Evolutionary conservation across 768 basidiomycete species (phyloP).

Genomic region (Termitomyces eurrhizus): DNA sequence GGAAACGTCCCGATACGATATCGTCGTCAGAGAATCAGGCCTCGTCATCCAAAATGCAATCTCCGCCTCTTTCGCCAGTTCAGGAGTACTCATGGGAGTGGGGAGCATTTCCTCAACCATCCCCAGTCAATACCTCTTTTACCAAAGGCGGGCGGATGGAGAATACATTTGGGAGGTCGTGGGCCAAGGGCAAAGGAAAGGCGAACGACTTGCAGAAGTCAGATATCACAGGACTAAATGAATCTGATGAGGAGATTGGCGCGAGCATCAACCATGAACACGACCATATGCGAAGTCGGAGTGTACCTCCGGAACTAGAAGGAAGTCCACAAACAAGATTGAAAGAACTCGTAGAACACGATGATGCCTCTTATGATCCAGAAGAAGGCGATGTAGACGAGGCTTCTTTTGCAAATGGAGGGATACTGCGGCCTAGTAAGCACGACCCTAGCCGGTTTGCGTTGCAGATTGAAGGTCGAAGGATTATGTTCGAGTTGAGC

Average conservation of each 20-base stretch:
- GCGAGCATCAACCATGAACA: conserved; percentile 17
- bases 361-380: conserved; percentile 7
- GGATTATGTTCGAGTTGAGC: conserved; percentile 72
- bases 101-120: conserved; percentile 84
- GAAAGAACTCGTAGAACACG: conserved; percentile 25
- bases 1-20: conserved; percentile 16
- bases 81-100: conserved; percentile 93
- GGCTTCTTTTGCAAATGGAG: conserved; percentile 43
- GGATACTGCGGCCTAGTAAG: conserved; percentile 53
- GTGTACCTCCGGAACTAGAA: conserved; percentile 52
- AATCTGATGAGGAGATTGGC: conserved; percentile 27
- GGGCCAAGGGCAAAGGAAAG: conserved; percentile 27
- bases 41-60: conserved; percentile 12
- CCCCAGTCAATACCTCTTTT: conserved; percentile 57
- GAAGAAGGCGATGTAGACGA: conserved; percentile 16
- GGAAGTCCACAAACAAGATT: conserved; percentile 34
- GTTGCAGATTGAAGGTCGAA: conserved; percentile 56
- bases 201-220: conserved; percentile 7
- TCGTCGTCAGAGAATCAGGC: conserved; percentile 6
- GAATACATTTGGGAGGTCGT: conserved; percentile 15
- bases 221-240: conserved; percentile 18
- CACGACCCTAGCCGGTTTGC: conserved; percentile 61
- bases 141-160: conserved; percentile 40
- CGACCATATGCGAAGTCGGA: conserved; percentile 44
- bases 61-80: conserved; percentile 20